phyloP scores from a whole-genome alignment of 1,139 yeast genomes.

The Kodamaea alishanica region DNA sequence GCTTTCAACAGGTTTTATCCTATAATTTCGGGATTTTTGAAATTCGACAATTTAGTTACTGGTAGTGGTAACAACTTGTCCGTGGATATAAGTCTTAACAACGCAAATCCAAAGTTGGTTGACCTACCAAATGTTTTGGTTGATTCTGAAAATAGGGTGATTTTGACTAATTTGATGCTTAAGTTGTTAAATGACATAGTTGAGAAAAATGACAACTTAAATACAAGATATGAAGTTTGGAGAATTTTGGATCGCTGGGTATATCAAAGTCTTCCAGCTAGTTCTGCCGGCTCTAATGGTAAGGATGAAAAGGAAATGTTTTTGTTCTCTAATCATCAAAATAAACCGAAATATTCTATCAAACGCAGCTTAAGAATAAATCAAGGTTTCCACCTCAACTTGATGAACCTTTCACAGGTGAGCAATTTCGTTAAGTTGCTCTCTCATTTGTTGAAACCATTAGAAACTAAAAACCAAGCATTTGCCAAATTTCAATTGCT shows the following conservation, averaged over 20 bases:
- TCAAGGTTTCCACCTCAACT: conserved; percentile 32
- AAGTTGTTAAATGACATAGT: conserved; percentile 50
- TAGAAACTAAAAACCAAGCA: conserved; percentile 22
- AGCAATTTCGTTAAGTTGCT: conserved; percentile 59
- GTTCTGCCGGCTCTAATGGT: conserved; percentile 12
- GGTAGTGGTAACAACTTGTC: conserved; percentile 16
- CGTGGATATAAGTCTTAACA: conserved; percentile 14
- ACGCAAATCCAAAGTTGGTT: conserved; percentile 17
- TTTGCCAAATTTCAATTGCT: conserved; percentile 43
- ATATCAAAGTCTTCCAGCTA: conserved; percentile 37
- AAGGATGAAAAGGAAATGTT: conserved; percentile 8
- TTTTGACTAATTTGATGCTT: conserved; percentile 34
- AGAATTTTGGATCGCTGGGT: conserved; percentile 69
- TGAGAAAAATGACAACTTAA: conserved; percentile 28
- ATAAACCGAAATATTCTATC: conserved; percentile 19
- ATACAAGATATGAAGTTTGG: conserved; percentile 59
- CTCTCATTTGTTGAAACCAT: conserved; percentile 29
- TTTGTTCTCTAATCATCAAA: conserved; percentile 8
- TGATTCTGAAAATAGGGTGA: conserved; percentile 36
- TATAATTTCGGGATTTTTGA: conserved; percentile 34
- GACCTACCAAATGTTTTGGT: conserved; percentile 28
- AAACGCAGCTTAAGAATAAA: conserved; percentile 30
- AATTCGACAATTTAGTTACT: conserved; percentile 39
- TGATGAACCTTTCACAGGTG: conserved; percentile 50
- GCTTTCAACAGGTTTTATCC: conserved; percentile 38